These are phyloP conservation scores for Comarum palustre DNA, from an alignment of 306 rosid genomes.

Conservation along the genomic window DNA sequence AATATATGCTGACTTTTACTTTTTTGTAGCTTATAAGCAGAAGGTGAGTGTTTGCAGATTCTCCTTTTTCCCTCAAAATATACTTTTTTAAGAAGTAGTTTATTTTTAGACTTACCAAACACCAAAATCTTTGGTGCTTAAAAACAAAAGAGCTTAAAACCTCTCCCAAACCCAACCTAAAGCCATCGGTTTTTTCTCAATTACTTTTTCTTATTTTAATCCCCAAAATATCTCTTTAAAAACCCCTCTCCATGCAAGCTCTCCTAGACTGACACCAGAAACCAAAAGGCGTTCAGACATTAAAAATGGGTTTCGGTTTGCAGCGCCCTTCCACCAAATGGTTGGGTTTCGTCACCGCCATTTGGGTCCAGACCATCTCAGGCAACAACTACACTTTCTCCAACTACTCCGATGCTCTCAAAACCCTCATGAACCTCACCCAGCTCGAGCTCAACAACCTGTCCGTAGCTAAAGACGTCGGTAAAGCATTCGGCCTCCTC, in stretches of 20 bases:
- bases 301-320: constrained; percentile 42
- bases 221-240: constrained; percentile 6
- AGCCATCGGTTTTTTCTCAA: no score
- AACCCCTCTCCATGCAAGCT: neutral
- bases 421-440: constrained; percentile 75
- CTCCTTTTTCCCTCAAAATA: no score
- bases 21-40: no score
- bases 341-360: constrained; percentile 78
- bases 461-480: constrained; percentile 78
- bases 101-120: no score
- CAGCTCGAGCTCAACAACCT: constrained; percentile 73
- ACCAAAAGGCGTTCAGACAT: neutral
- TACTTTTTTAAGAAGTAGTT: no score
- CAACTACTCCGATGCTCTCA: constrained; percentile 77
- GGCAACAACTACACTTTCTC: constrained; percentile 97
- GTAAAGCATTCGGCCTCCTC: constrained; percentile 79
- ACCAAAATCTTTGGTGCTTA: no score
- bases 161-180: no score
- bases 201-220: neutral
- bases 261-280: neutral
- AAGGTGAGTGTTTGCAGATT: no score
- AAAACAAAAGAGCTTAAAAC: no score
- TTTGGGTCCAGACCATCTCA: constrained; percentile 86
- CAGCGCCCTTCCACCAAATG: constrained; percentile 45
- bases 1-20: no score